A percentile compares a stretch with the other conserved stretches of the same genome.
phyloP scores from a whole-genome alignment of 306 rosid species.

The Glycyrrhiza uralensis region DNA sequence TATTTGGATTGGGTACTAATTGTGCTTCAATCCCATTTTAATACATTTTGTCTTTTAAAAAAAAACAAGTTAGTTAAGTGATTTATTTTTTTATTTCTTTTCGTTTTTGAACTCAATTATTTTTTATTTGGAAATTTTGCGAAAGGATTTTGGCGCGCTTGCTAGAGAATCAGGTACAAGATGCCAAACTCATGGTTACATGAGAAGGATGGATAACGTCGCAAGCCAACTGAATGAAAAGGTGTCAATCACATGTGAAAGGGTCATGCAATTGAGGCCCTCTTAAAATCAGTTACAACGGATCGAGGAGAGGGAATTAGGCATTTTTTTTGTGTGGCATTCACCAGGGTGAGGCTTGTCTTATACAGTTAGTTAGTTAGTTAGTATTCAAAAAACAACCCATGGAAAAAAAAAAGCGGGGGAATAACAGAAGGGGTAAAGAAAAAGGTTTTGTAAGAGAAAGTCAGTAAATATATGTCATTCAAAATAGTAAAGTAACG shows the following conservation, averaged over 20 bases:
- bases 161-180: constrained; percentile 20
- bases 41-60: too few species aligned
- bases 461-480: constrained; percentile 21
- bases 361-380: constrained; percentile 24
- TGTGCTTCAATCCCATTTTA: too few species aligned
- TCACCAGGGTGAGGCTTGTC: constrained; percentile 15
- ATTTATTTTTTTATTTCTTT: background rate
- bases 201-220: constrained; percentile 42
- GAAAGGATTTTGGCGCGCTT: constrained; percentile 19
- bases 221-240: constrained; percentile 50
- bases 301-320: constrained; percentile 35
- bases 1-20: too few species aligned
- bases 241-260: constrained; percentile 51
- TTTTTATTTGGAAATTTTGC: background rate
- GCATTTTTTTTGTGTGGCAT: constrained; percentile 34
- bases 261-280: constrained; percentile 62
- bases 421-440: constrained; percentile 19
- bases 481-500: constrained; percentile 39
- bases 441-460: constrained; percentile 25
- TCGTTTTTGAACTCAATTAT: background rate
- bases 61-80: too few species aligned
- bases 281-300: constrained; percentile 50
- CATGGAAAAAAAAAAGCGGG: background rate
- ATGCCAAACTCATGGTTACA: constrained; percentile 42
- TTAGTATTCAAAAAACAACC: too few species aligned